Percentiles rank a stretch among this genome's conserved stretches.
Conservation (phyloP, 2,329 filamentous ascomycete species). For the Fusarium liriodendri region DNA sequence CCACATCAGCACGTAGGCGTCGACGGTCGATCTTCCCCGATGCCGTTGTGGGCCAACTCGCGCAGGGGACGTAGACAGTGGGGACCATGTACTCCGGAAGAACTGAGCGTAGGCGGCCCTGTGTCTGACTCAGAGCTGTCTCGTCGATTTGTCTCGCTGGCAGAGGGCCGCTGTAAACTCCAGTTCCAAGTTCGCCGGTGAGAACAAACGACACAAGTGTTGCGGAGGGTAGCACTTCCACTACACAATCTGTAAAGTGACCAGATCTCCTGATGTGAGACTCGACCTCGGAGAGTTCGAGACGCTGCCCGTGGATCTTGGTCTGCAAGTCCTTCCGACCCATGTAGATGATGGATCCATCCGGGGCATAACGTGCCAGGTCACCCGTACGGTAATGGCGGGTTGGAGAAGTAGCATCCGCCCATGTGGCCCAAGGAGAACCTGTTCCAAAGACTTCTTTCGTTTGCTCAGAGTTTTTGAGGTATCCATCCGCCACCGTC, state of each 20-base stretch:
- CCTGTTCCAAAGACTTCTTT: not conserved
- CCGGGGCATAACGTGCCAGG: not conserved
- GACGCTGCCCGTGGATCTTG: not conserved
- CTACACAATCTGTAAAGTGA: not conserved
- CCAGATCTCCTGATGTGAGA: not conserved
- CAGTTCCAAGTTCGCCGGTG: not conserved
- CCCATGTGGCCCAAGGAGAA: not conserved
- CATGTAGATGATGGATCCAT: not conserved
- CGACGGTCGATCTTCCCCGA: not conserved
- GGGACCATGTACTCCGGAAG: not conserved
- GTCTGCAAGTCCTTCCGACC: not conserved
- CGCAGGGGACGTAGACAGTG: not conserved
- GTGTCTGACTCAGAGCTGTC: not conserved
- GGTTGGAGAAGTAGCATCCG: accelerated
- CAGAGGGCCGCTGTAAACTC: not conserved
- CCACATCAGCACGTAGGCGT: not conserved
- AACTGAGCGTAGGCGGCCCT: not conserved
- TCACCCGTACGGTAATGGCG: not conserved
- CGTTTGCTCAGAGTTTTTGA: not conserved
- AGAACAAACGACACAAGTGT: not conserved
- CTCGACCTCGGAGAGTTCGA: not conserved
- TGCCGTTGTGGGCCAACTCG: not conserved
- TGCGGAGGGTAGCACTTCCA: not conserved
- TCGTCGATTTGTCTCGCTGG: not conserved
- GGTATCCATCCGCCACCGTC: not conserved